Evolutionary conservation across 768 basidiomycete genomes (phyloP).

Genomic region (Pleurotus giganteus): DNA sequence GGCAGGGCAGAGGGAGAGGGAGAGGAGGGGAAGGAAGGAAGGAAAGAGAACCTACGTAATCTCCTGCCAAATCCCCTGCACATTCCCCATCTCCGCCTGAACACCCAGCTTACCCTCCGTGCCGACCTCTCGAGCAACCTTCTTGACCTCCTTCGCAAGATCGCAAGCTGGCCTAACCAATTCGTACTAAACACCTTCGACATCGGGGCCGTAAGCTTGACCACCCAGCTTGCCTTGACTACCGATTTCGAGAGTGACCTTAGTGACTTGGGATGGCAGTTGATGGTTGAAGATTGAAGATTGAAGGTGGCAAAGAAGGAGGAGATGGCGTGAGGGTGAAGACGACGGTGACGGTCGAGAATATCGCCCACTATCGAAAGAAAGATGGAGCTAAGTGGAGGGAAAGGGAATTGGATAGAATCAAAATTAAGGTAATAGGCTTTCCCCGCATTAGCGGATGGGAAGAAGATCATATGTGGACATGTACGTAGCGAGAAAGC

Average conservation of each 20-base stretch:
- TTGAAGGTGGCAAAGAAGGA: too few species aligned
- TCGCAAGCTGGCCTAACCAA: constrained; percentile 64
- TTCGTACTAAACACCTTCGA: constrained; percentile 86
- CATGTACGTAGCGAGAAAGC: too few species aligned
- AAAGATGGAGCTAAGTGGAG: too few species aligned
- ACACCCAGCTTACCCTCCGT: constrained; percentile 97
- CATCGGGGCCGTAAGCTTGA: constrained; percentile 81
- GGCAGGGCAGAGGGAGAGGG: neutral
- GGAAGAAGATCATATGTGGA: too few species aligned
- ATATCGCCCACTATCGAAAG: constrained; percentile 28
- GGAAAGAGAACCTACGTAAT: constrained; percentile 70
- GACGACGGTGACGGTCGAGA: neutral
- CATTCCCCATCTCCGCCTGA: constrained; percentile 93
- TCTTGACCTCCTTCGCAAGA: constrained; percentile 69
- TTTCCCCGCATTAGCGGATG: too few species aligned
- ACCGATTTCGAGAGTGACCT: constrained; percentile 81
- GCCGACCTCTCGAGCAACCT: constrained; percentile 95
- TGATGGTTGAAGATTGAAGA: too few species aligned
- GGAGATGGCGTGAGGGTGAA: neutral
- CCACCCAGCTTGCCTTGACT: constrained; percentile 87
- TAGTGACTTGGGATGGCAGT: constrained; percentile 55
- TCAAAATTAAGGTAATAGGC: too few species aligned
- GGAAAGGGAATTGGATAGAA: too few species aligned
- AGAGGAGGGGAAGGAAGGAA: neutral
- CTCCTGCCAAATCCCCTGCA: constrained; percentile 97